phyloP scores from a whole-genome alignment of 805 yeast species.

The Vanderwaltozyma polyspora region DNA sequence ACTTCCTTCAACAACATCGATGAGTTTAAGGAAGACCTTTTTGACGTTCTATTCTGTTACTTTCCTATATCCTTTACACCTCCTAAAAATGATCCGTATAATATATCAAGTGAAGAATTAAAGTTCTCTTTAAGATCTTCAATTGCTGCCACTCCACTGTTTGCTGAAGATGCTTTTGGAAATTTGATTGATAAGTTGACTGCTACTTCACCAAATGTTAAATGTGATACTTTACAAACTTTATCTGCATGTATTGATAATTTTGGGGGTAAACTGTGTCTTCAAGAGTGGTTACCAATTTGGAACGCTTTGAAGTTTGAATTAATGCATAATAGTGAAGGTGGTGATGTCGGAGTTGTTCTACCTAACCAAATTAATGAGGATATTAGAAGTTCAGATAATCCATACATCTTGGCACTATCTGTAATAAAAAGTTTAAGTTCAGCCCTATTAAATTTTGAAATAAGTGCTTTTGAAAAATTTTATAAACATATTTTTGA shows the following conservation, averaged over 20 bases:
- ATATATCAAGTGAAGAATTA: constrained; percentile 63
- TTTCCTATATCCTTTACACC: constrained; percentile 94
- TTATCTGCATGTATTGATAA: constrained; percentile 42
- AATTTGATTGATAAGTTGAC: constrained; percentile 70
- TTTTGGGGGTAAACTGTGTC: constrained; percentile 40
- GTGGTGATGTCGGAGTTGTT: constrained; percentile 16
- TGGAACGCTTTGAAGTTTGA: constrained; percentile 90
- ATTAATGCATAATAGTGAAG: constrained; percentile 68
- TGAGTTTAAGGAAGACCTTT: constrained; percentile 48
- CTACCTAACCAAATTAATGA: not conserved
- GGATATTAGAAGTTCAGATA: not conserved
- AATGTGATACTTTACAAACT: constrained; percentile 62
- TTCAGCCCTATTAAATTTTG: constrained; percentile 23
- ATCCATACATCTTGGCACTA: constrained; percentile 32
- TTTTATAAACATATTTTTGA: constrained; percentile 33
- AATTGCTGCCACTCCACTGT: constrained; percentile 47
- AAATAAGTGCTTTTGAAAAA: constrained; percentile 26
- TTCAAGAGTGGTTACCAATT: constrained; percentile 55
- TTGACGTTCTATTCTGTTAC: constrained; percentile 86
- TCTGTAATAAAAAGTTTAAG: constrained; percentile 36
- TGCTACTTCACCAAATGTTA: constrained; percentile 61
- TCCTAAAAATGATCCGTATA: constrained; percentile 73
- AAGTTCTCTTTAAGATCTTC: constrained; percentile 51
- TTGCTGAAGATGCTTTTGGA: constrained; percentile 65
- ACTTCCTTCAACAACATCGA: constrained; percentile 30